phyloP scores from a whole-genome alignment of 73 alveolate species.

The Symbiodinium pilosum region DNA sequence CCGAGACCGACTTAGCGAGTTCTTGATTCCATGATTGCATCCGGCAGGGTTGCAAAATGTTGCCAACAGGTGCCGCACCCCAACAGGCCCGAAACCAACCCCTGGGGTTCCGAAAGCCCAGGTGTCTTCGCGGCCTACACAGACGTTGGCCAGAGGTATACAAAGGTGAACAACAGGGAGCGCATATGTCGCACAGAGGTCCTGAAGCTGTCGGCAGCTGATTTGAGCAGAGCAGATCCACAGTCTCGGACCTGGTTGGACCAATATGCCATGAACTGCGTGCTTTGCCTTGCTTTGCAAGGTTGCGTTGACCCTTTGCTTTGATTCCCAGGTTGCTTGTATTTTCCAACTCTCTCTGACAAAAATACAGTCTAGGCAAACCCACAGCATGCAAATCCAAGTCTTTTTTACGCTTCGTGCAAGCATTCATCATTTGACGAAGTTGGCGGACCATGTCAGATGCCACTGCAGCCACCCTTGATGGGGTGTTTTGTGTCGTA shows the following conservation, averaged over 20 bases:
- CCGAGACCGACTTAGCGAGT: conserved; percentile 39
- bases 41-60: too few species aligned
- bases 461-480: conserved; percentile 68
- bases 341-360: background rate
- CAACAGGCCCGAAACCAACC: conserved; percentile 63
- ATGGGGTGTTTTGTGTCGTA: conserved; percentile 10
- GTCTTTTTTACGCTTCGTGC: too few species aligned
- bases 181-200: background rate
- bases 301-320: too few species aligned
- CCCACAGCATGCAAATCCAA: background rate
- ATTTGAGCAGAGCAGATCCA: conserved; percentile 51
- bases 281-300: too few species aligned
- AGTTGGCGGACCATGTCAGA: background rate
- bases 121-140: conserved; percentile 23
- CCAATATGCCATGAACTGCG: too few species aligned
- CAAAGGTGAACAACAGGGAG: background rate
- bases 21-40: too few species aligned
- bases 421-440: too few species aligned
- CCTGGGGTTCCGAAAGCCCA: conserved; percentile 86
- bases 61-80: background rate
- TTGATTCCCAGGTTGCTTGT: too few species aligned
- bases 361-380: background rate
- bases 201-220: conserved; percentile 66
- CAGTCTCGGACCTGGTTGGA: conserved; percentile 56
- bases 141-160: background rate